Conservation (phyloP, 164 flowering plant genomes). For the Nymphaea colorata region DNA sequence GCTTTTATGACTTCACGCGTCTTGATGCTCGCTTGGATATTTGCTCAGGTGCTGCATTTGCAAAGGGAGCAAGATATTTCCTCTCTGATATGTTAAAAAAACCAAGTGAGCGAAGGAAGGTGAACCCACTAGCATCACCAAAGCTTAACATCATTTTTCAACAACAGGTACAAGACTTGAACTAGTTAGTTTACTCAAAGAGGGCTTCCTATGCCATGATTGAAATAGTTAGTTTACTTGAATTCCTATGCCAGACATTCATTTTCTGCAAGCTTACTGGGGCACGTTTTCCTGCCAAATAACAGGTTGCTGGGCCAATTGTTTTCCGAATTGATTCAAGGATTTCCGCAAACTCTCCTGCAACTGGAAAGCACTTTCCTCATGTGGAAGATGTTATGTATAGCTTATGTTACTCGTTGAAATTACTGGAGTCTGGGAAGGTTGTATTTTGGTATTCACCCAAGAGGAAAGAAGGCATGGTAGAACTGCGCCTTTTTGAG, state of each 20-base stretch:
- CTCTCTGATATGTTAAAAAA: conserved; percentile 22
- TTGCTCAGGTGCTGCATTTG: conserved; percentile 51
- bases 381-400: conserved; percentile 53
- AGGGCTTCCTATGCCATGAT: no score
- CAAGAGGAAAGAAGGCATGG: conserved; percentile 89
- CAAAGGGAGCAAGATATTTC: conserved; percentile 21
- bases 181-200: no score
- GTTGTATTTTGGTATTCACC: conserved; percentile 95
- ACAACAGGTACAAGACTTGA: conserved; percentile 55
- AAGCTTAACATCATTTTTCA: conserved; percentile 59
- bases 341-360: conserved; percentile 27
- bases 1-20: conserved; percentile 54
- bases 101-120: conserved; percentile 12
- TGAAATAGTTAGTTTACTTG: neutral
- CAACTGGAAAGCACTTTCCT: conserved; percentile 17
- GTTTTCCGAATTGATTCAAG: conserved; percentile 68
- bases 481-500: conserved; percentile 76
- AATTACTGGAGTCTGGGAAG: conserved; percentile 56
- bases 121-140: conserved; percentile 42
- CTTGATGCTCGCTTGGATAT: conserved; percentile 79
- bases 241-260: neutral
- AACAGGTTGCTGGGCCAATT: conserved; percentile 76
- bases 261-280: no score
- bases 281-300: no score
- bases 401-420: conserved; percentile 65